phyloP scores from a whole-genome alignment of 148 eudicot species.

The Rhododendron simsii region DNA sequence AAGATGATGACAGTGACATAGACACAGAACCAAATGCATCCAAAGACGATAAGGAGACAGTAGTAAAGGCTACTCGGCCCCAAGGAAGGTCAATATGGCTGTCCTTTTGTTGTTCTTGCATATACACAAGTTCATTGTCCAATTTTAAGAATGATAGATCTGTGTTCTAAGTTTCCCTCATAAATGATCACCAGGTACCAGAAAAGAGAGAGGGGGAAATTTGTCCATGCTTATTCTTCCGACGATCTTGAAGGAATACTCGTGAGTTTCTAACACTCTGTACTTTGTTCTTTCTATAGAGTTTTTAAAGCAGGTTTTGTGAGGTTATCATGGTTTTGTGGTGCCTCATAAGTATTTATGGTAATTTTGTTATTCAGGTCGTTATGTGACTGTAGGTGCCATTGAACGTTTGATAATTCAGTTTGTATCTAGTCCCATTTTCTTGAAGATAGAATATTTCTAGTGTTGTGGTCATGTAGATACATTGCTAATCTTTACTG shows the following conservation, averaged over 20 bases:
- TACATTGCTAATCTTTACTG: neutral
- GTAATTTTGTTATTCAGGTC: neutral
- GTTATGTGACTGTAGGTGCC: neutral
- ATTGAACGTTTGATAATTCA: neutral
- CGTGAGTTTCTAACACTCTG: conserved; percentile 40
- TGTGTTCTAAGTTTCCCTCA: neutral
- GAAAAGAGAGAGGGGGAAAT: conserved; percentile 83
- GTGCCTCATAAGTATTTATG: neutral
- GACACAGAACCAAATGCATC: conserved; percentile 16
- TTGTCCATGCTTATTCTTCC: conserved; percentile 57
- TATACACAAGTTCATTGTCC: neutral
- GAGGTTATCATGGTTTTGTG: neutral
- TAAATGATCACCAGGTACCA: conserved; percentile 50
- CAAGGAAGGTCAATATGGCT: conserved; percentile 69
- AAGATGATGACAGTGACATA: conserved; percentile 14
- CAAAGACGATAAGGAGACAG: conserved; percentile 27
- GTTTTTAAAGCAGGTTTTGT: neutral
- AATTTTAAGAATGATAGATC: neutral
- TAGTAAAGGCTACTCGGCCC: conserved; percentile 66
- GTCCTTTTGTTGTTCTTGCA: neutral
- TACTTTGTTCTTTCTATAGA: neutral
- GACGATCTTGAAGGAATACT: conserved; percentile 93
- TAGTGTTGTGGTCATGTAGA: neutral
- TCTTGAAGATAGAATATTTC: neutral
- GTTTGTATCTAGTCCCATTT: neutral